Conservation (phyloP, 2,329 filamentous ascomycete species). For the Pseudocercospora crystallina region DNA sequence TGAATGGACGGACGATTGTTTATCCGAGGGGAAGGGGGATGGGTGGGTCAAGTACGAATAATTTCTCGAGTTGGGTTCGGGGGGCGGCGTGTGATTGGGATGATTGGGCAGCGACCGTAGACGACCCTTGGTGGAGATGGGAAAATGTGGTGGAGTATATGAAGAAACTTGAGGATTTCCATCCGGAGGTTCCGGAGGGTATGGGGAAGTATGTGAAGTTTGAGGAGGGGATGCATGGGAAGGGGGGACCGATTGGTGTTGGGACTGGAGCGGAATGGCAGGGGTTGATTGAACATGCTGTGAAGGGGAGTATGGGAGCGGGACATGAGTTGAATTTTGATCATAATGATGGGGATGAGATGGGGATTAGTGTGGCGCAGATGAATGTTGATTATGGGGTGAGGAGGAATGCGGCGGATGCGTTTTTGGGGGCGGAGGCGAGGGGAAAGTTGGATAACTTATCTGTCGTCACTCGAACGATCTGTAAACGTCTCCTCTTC, state of each 20-base stretch:
- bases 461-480: constrained; percentile 3
- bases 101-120: constrained; percentile 1
- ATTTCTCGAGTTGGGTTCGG: constrained; percentile 2
- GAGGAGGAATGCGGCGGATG: constrained; percentile 5
- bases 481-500: constrained; percentile 6
- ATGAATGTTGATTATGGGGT: constrained; percentile 13
- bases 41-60: constrained; percentile 1
- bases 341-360: constrained; percentile 9
- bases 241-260: constrained; percentile 14
- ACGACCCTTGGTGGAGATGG: constrained; percentile 3
- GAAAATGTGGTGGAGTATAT: constrained; percentile 8
- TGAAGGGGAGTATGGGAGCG: constrained; percentile 1
- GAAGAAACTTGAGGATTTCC: constrained; percentile 10
- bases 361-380: constrained; percentile 9
- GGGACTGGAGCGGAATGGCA: constrained; percentile 6
- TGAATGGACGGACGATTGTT: constrained; percentile 1
- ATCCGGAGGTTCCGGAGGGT: constrained; percentile 18
- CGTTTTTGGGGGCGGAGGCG: constrained; percentile 3
- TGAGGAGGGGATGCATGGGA: constrained; percentile 13
- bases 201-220: constrained; percentile 17
- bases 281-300: constrained; percentile 14
- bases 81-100: constrained; percentile 6
- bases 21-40: constrained; percentile 6
- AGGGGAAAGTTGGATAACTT: constrained; percentile 1
- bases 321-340: constrained; percentile 7